Evolutionary conservation across 140 eudicot genomes (phyloP).

Genomic region (Erigeron philadelphicus): DNA sequence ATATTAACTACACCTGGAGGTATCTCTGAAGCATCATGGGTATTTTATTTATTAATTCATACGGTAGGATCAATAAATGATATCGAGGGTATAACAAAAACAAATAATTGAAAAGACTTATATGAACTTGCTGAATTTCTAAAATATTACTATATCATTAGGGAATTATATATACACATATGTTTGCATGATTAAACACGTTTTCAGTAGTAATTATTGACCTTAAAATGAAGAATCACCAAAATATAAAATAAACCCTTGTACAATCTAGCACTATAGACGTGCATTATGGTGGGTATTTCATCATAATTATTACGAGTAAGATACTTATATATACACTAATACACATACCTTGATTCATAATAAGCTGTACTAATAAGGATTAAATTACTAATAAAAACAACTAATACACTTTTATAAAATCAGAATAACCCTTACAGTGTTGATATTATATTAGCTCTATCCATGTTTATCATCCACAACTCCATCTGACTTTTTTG

Average conservation of each 20-base stretch:
- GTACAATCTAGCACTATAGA: neutral
- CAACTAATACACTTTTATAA: too few species aligned
- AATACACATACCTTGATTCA: neutral
- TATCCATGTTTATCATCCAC: too few species aligned
- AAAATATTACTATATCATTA: neutral
- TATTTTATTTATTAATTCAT: neutral
- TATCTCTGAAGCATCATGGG: too few species aligned
- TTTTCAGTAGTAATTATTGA: conserved; percentile 7
- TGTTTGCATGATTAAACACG: conserved; percentile 26
- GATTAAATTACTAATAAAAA: too few species aligned
- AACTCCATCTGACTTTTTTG: too few species aligned
- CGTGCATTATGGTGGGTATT: conserved; percentile 26
- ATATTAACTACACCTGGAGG: too few species aligned
- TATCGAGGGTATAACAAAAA: neutral
- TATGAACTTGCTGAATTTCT: neutral
- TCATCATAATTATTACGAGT: neutral
- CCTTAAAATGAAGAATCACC: neutral
- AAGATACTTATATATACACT: neutral
- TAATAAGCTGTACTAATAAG: too few species aligned
- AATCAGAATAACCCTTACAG: too few species aligned
- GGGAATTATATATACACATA: neutral
- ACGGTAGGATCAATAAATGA: conserved; percentile 1
- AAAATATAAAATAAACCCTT: neutral
- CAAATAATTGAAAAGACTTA: conserved; percentile 14
- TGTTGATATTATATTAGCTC: too few species aligned